A percentile compares a stretch with the other conserved stretches of the same genome.
Evolutionary conservation across 345 rosid species (phyloP).

Genomic region (Rhodamnia rubescens): DNA sequence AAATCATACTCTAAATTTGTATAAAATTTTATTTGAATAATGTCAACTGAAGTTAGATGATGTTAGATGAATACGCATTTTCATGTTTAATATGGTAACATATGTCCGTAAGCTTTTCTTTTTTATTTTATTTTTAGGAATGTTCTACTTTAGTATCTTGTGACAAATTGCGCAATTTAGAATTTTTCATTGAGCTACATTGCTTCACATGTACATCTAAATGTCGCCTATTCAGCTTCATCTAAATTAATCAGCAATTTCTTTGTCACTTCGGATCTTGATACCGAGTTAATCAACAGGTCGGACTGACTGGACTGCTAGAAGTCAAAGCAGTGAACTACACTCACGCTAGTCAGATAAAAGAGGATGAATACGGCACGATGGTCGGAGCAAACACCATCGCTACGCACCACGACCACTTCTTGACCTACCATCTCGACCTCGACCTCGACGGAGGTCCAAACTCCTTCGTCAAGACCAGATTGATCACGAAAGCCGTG

Average conservation of each 20-base stretch:
- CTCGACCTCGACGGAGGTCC: slow-evolving; percentile 58
- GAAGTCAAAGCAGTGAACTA: slow-evolving; percentile 43
- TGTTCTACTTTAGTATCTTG: neutral
- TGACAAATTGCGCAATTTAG: neutral
- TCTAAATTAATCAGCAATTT: neutral
- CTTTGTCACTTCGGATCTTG: neutral
- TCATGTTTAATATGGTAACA: neutral
- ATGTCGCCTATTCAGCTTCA: neutral
- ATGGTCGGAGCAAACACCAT: slow-evolving; percentile 49
- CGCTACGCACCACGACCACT: slow-evolving; percentile 73
- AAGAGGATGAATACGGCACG: slow-evolving; percentile 33
- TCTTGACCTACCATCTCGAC: slow-evolving; percentile 57
- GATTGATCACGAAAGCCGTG: slow-evolving; percentile 21
- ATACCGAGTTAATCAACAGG: slow-evolving; percentile 15
- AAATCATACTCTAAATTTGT: too few species aligned
- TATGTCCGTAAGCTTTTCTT: neutral
- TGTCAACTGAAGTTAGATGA: neutral
- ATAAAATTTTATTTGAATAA: neutral
- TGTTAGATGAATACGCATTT: neutral
- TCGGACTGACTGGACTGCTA: slow-evolving; percentile 48
- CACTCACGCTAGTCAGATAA: slow-evolving; percentile 26
- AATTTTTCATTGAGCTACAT: neutral
- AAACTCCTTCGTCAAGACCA: slow-evolving; percentile 60
- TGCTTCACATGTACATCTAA: neutral
- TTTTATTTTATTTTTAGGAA: neutral